Evolutionary conservation across 345 rosid genomes (phyloP), one percentile per base, ranked within the genome.

Genomic region (Aquilaria yunnanensis): DNA sequence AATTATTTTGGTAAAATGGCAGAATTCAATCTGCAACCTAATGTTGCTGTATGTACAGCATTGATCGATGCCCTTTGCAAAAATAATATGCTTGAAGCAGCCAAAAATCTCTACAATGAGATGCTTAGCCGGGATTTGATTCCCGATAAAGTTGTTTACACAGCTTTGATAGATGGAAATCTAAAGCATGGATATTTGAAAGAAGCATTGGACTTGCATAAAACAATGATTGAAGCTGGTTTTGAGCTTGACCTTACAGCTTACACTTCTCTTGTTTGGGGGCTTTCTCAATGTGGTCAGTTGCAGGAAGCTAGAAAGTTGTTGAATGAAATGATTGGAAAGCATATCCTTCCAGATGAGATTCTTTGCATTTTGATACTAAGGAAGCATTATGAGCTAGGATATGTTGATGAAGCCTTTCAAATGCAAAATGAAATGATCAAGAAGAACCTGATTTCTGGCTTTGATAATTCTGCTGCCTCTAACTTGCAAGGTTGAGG

Each of bases 31-130:
- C 45, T 88, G 72, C 73, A 77, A 64, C 87, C 89, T 46, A 88
- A 85, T 59, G 72, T 83, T 16, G 81, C 80, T 5, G 75, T 85
- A 61, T 88, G 78, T 74, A 85, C 92, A 49, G 82, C 87, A 29
- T 57, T 88, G 70, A 75, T 88, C 69, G 96, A 88, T 58, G 92
- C 87, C 62, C 84, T 88, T 32, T 83, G 87, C 79, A 88, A 85
- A 77, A 79, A 70, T 56, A 80, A 78, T 71, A 72, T 70, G 66
- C 61, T 81, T 11, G 83, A 77, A 67, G 84, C 69, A 8, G 92
- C 83, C 8, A 81, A 78, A 69, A 62, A 69, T 54, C 68, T 80
- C 53, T 85, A 80, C 48, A 66, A 72, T 49, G 76, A 83, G 71
- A 85, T 85, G 85, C 73, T 60, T 49, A 70, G 65, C 32, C 75